Conservation (phyloP, 2,329 filamentous ascomycete species). For the Penicillium rolfsii region DNA sequence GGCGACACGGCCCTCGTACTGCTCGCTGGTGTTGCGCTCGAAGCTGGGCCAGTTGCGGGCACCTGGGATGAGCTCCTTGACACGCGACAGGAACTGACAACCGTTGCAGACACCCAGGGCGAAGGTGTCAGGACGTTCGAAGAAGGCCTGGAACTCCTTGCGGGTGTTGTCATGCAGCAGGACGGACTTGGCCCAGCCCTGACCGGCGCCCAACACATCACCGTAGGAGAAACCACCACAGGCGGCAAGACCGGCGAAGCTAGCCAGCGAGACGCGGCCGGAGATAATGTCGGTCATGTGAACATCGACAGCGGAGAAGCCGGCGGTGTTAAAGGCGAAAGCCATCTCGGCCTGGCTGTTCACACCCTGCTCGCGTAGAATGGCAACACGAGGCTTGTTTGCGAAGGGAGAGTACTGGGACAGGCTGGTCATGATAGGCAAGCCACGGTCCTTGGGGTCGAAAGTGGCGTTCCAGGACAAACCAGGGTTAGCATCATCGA, state of each 20-base stretch:
- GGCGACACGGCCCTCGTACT: slow-evolving; percentile 85
- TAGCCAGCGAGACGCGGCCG: slow-evolving; percentile 74
- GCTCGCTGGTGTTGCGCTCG: slow-evolving; percentile 79
- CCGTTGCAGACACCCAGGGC: slow-evolving; percentile 95
- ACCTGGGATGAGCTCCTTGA: slow-evolving; percentile 85
- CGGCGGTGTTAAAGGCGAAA: slow-evolving; percentile 88
- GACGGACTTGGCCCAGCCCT: slow-evolving; percentile 94
- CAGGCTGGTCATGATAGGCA: slow-evolving; percentile 69
- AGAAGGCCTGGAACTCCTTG: slow-evolving; percentile 80
- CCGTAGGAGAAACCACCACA: slow-evolving; percentile 97
- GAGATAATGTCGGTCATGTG: slow-evolving; percentile 94
- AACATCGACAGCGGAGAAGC: slow-evolving; percentile 88
- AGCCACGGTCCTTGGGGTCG: slow-evolving; percentile 74
- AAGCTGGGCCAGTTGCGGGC: slow-evolving; percentile 81
- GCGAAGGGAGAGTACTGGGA: slow-evolving; percentile 60
- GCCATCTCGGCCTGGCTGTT: slow-evolving; percentile 98
- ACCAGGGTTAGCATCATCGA: slow-evolving; percentile 77
- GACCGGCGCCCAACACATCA: slow-evolving; percentile 88
- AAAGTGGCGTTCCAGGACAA: slow-evolving; percentile 82
- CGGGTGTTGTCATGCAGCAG: slow-evolving; percentile 78
- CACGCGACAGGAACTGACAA: slow-evolving; percentile 87
- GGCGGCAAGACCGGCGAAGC: slow-evolving; percentile 87
- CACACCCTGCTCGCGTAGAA: slow-evolving; percentile 91
- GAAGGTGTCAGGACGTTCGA: slow-evolving; percentile 86
- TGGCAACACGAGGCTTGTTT: slow-evolving; percentile 76